Evolutionary conservation across 1,284 basidiomycete species (phyloP).

Genomic region (Termitomyces sp.): DNA sequence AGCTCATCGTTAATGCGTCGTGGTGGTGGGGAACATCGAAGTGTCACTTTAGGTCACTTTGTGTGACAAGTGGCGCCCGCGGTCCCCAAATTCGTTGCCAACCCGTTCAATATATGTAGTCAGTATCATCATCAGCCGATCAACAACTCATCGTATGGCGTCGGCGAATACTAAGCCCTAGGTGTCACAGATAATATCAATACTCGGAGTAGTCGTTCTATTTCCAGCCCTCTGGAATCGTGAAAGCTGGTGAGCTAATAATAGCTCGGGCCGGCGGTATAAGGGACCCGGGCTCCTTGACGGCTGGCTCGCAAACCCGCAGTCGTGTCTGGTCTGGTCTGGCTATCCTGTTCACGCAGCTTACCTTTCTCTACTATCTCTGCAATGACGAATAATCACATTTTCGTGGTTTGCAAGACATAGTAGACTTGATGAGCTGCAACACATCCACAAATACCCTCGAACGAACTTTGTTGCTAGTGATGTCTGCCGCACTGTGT

Average conservation of each 20-base stretch:
- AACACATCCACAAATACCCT: background rate
- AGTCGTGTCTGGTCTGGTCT: background rate
- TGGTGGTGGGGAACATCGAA: background rate
- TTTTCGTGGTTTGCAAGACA: background rate
- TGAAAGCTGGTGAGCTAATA: too few relatives aligned
- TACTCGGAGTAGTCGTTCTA: too few relatives aligned
- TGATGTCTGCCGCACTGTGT: background rate
- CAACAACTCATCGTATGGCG: too few relatives aligned
- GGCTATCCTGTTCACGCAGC: background rate
- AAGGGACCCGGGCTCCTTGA: too few relatives aligned
- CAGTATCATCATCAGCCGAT: background rate
- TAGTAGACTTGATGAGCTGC: background rate
- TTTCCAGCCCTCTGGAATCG: too few relatives aligned
- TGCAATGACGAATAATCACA: background rate
- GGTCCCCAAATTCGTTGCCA: too few relatives aligned
- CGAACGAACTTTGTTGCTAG: background rate
- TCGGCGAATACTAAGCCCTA: too few relatives aligned
- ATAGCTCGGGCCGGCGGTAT: too few relatives aligned
- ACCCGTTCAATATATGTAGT: too few relatives aligned
- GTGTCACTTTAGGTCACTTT: background rate
- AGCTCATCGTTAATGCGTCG: constrained; percentile 7
- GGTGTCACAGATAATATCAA: too few relatives aligned
- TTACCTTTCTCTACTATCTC: background rate
- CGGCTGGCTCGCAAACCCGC: too few relatives aligned
- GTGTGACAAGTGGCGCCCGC: background rate